Conservation (phyloP, 225 moss, liverwort and hornwort genomes). For the Anthoceros angustus region DNA sequence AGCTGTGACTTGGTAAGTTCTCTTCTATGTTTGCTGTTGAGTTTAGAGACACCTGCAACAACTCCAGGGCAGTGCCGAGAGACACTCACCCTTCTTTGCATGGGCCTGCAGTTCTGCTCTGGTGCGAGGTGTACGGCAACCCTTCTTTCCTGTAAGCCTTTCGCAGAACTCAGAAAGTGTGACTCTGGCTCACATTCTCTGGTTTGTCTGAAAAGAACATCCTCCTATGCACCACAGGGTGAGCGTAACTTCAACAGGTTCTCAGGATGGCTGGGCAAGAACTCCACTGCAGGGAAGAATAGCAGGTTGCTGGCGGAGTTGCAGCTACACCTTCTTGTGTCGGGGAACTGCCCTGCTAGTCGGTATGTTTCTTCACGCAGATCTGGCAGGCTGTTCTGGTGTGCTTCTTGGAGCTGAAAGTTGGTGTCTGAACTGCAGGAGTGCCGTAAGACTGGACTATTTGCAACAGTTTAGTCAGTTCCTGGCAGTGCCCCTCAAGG, state of each 20-base stretch:
- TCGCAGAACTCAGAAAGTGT: too few relatives aligned
- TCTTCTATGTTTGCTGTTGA: background rate
- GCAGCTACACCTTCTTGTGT: constrained; percentile 11
- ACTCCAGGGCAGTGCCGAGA: too few relatives aligned
- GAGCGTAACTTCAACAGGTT: constrained; percentile 8
- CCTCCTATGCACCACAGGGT: background rate
- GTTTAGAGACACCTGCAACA: too few relatives aligned
- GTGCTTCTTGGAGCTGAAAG: background rate
- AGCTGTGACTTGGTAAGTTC: constrained; percentile 9
- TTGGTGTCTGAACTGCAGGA: background rate
- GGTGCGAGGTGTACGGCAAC: constrained; percentile 6
- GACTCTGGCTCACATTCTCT: too few relatives aligned
- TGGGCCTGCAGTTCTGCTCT: constrained; percentile 6
- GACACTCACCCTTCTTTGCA: background rate
- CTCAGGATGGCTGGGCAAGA: constrained; percentile 11
- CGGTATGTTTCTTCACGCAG: constrained; percentile 5
- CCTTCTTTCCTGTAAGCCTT: constrained; percentile 10
- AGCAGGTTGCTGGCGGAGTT: constrained; percentile 7
- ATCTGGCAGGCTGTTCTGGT: background rate
- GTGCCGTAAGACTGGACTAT: constrained; percentile 9
- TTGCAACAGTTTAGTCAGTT: constrained; percentile 5
- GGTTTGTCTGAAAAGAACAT: background rate
- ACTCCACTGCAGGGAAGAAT: constrained; percentile 9
- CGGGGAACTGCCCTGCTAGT: constrained; percentile 8
- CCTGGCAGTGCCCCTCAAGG: constrained; percentile 7